Evolutionary conservation across 371 early-diverging fungal genomes (phyloP).

Genomic region (Massospora cicadina): DNA sequence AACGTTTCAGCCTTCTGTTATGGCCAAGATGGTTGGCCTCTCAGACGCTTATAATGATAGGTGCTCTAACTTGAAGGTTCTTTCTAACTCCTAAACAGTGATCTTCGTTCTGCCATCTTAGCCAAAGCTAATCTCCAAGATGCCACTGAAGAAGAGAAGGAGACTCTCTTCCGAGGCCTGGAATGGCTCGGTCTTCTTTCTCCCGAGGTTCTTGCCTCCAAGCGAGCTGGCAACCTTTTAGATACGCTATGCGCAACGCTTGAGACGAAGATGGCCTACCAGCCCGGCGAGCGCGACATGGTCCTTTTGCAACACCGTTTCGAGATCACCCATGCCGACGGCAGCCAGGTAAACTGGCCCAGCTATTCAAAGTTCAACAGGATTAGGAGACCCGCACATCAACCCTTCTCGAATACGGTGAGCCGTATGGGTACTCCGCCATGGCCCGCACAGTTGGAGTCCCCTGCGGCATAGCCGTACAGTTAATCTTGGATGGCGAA

Average conservation of each 20-base stretch:
- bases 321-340: constrained; percentile 69
- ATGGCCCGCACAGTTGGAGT: constrained; percentile 98
- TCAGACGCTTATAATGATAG: constrained; percentile 9
- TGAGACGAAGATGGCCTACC: constrained; percentile 84
- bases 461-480: constrained; percentile 89
- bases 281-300: constrained; percentile 85
- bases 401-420: constrained; percentile 82
- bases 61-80: background rate
- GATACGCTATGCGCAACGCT: constrained; percentile 92
- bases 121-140: constrained; percentile 16
- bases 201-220: constrained; percentile 27
- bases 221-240: constrained; percentile 55
- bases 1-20: constrained; percentile 6
- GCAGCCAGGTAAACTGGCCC: constrained; percentile 21
- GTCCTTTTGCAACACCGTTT: constrained; percentile 93
- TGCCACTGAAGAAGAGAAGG: constrained; percentile 14
- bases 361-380: background rate
- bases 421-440: constrained; percentile 64
- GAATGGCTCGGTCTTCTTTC: constrained; percentile 23
- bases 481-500: constrained; percentile 70
- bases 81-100: background rate
- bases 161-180: constrained; percentile 45
- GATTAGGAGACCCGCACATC: constrained; percentile 65
- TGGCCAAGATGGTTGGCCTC: constrained; percentile 10
- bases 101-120: background rate